These are phyloP conservation scores for Xylariaceae sp. DNA, from an alignment of 2,329 filamentous ascomycete genomes.

Conservation along the genomic window DNA sequence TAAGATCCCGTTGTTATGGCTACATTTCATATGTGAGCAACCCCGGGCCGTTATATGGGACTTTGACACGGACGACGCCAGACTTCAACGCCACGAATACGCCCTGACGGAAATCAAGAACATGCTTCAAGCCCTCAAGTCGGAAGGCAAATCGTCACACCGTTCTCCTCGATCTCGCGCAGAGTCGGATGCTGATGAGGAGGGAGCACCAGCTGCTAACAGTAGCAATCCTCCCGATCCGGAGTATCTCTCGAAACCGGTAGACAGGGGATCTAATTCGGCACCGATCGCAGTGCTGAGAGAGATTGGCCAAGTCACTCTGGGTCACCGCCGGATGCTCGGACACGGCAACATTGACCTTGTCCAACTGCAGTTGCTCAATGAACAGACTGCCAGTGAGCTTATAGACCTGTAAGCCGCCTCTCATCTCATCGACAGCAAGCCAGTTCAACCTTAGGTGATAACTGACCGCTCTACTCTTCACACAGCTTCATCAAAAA, in stretches of 20 bases:
- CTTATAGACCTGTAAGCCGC: constrained; percentile 30
- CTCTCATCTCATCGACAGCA: not conserved
- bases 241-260: constrained; percentile 29
- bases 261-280: constrained; percentile 30
- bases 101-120: constrained; percentile 26
- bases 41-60: not conserved
- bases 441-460: not conserved
- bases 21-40: not conserved
- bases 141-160: constrained; percentile 8
- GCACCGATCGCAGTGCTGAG: constrained; percentile 31
- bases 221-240: constrained; percentile 20
- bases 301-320: constrained; percentile 29
- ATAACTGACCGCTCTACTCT: not conserved
- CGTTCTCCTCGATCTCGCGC: constrained; percentile 3
- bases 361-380: constrained; percentile 30
- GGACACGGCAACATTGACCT: constrained; percentile 29
- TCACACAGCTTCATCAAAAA: constrained; percentile 27
- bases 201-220: constrained; percentile 5
- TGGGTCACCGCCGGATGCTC: constrained; percentile 27
- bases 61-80: constrained; percentile 11
- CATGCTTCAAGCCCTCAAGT: constrained; percentile 22
- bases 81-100: constrained; percentile 28
- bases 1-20: constrained; percentile 9
- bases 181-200: constrained; percentile 9
- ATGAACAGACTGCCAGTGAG: constrained; percentile 30